Base-by-base conservation (phyloP, 2,329 filamentous ascomycete species). In the Pezicula neosporulosa region DNA sequence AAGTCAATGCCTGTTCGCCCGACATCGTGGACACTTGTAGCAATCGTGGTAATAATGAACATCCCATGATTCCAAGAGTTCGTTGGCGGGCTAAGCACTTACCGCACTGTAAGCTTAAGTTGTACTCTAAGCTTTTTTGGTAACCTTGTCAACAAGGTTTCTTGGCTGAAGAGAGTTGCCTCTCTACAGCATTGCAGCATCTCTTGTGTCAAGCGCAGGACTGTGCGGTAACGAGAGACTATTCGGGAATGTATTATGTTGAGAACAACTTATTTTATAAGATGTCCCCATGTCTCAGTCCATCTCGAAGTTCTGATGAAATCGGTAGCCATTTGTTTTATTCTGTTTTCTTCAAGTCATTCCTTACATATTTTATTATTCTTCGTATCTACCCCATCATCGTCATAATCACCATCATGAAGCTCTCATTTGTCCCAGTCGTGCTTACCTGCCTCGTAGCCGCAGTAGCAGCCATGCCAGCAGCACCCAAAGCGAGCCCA, bases 91-190 rank as follows among this genome's bases (percentile, higher is more conserved):
- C 21, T 21, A 21, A 21, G 21, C 21, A 21, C 21, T 21, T 21
- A 21, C 21, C 21, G 21, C 21, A 3, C 21, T 21, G 3, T 3
- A 3, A 5, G 21, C 3, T 21, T 5, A 21, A 21, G 5, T 5
- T 21, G 21, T n/a, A 21, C 21, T 21, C 21, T 21, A 21, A 21
- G 21, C 21, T 21, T 30, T 30, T 5, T 12, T 30, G 3, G 2
- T 7, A 30, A 30, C 8, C 28, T 30, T 30, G 8, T 30, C 8
- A 30, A 12, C 28, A 30, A 4, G 28, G 28, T 44, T 44, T n/a
- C 42, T 44, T 44, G 42, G 42, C 42, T 44, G 19, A 44, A 44
- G 24, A 44, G 24, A 44, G 42, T 44, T 44, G 28, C 21, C 21
- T 16, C n/a, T 21, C 19, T 30, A 15, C 19, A 15, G 27, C 30